Base-by-base conservation (phyloP, 306 rosid genomes). In the Biancaea sappan region DNA sequence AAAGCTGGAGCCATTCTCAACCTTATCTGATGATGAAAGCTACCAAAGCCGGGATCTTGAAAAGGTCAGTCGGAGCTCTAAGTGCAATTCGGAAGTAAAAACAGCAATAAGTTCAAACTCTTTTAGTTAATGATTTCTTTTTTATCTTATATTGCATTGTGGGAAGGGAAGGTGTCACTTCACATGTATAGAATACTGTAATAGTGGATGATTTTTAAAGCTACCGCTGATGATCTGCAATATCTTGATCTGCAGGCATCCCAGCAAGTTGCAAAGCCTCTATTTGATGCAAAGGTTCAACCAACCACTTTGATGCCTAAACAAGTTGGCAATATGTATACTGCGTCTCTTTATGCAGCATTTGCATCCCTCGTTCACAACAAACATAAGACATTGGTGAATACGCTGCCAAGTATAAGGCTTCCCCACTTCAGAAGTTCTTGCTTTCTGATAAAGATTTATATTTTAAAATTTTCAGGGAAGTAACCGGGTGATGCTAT, bases 321-420 rank as follows among this genome's bases (percentile, higher is more conserved):
- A 87, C 93, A 88, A 92, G 91, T 92, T 19, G 99, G 99, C 73
- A 95, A 95, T 87, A 92, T 95, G 98, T 95, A 95, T 84, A 95
- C 99, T 26, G 99, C 99, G n/a, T 95, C 99, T 72, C 83, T 95
- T 57, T 95, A 95, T 75, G 99, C 99, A 29, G 99, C 99, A 75
- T 92, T 92, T 79, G 95, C 83, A 28, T 92, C 99, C 61, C 96
- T 95, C 48, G 76, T 95, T 58, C 99, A 95, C 83, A 88, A 88
- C 79, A 92, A 90, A 66, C 76, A 86, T 29, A 87, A 69, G 68
- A 31, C 91, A 77, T 67, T 95, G 99, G 99, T 95, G 77, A 83
- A 71, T 77, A 5, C 66, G 14, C 9, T 60, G 34, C 35, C 44
- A 69, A 68, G 24, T 35, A 26, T 52, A 76, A 66, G 63, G 52